These are phyloP conservation scores for Aspergillus sojae DNA, from an alignment of 2,329 filamentous ascomycete species.

Conservation along the genomic window DNA sequence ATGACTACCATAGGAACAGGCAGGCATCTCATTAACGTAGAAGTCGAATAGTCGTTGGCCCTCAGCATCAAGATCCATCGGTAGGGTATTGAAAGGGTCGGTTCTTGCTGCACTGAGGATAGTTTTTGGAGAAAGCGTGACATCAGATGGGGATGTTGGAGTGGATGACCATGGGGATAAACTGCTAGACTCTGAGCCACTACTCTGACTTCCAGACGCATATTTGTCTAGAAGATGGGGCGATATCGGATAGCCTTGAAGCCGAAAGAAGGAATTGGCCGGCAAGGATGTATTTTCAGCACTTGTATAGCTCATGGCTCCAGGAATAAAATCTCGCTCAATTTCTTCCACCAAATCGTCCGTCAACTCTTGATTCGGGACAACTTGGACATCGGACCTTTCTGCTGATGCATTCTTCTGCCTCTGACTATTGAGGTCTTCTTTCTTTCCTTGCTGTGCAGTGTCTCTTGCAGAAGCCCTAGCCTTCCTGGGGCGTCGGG, in stretches of 20 bases:
- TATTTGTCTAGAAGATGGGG: constrained; percentile 4
- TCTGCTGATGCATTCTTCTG: not conserved
- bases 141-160: constrained; percentile 20
- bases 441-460: not conserved
- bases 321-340: constrained; percentile 3
- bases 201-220: constrained; percentile 11
- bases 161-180: constrained; percentile 19
- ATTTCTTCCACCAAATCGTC: constrained; percentile 2
- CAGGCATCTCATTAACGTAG: constrained; percentile 44
- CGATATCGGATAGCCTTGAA: not conserved
- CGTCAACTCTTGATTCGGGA: not conserved
- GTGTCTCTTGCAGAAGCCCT: not conserved
- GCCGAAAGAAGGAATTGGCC: not conserved
- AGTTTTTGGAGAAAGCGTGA: constrained; percentile 31
- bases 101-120: constrained; percentile 41
- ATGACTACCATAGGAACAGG: constrained; percentile 43
- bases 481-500: constrained; percentile 12
- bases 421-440: not conserved
- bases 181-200: constrained; percentile 15
- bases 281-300: not conserved
- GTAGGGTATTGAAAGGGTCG: constrained; percentile 41
- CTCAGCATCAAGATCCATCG: constrained; percentile 34
- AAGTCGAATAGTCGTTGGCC: constrained; percentile 42
- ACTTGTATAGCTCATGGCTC: not conserved
- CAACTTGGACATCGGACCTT: not conserved